A percentile compares a stretch with the other conserved stretches of the same genome.
Conservation (phyloP, 805 yeast species). For the Starmera amethionina region DNA sequence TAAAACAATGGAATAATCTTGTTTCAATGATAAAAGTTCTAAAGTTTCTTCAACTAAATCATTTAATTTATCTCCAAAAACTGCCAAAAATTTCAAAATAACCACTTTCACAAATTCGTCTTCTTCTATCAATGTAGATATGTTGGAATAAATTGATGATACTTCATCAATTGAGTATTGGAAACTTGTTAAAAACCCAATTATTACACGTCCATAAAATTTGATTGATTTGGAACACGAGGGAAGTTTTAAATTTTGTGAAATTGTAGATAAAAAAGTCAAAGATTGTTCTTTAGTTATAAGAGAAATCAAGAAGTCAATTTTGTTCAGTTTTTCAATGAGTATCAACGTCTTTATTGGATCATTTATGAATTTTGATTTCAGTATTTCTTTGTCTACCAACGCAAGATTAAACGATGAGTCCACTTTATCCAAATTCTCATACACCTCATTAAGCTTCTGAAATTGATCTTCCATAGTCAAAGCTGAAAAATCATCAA, state of each 20-base stretch:
- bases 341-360: constrained; percentile 1
- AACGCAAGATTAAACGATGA: neutral
- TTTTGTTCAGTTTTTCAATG: neutral
- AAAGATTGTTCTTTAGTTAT: constrained; percentile 4
- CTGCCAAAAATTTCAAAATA: constrained; percentile 7
- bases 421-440: neutral
- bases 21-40: constrained; percentile 13
- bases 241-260: neutral
- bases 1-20: constrained; percentile 16
- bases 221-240: too few relatives aligned
- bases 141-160: constrained; percentile 4
- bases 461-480: too few relatives aligned
- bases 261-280: constrained; percentile 3
- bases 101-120: constrained; percentile 2
- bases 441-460: too few relatives aligned
- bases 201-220: constrained; percentile 8
- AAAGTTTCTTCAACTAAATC: constrained; percentile 10
- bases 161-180: constrained; percentile 9
- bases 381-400: neutral
- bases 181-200: constrained; percentile 19
- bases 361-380: constrained; percentile 1
- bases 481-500: too few relatives aligned
- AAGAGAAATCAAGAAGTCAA: neutral
- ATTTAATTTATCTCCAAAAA: constrained; percentile 4
- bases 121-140: constrained; percentile 6